Base-by-base conservation (phyloP, 2,329 filamentous ascomycete species). In the Clarireedia monteithiana region DNA sequence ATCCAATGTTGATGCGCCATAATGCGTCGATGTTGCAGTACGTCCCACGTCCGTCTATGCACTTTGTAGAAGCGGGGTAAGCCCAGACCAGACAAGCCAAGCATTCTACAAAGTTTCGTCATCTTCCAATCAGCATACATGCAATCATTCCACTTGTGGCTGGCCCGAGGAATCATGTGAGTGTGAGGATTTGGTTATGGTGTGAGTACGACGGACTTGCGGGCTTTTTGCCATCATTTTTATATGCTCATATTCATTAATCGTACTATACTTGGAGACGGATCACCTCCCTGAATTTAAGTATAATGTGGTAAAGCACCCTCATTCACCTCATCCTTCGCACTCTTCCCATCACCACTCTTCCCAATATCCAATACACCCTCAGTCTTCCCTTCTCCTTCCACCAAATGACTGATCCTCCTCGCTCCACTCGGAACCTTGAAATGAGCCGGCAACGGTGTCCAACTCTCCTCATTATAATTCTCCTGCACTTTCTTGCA, bases 401-500 rank as follows among this genome's bases (percentile, higher is more conserved):
- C 58, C 7, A 60, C 59, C 39, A 63, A 51, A 62, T 68, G 60
- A 61, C 62, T 64, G 5, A 65, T 54, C 54, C 56, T 65, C 55
- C 45, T 61, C 9, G 60, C 60, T 0, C 63, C 65, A 9, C 60
- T 58, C 0, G 62, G 61, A 26, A 66, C 42, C 55, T 62, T 63
- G 36, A 81, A 82, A 65, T 79, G 73, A 27, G 73, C 66, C 67
- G 77, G 75, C 63, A 81, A 64, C 3, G 76, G 75, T 46, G 69
- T 77, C 85, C 85, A 89, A 66, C 82, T 85, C 70, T 88, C 82
- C 20, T 78, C 78, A 69, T 86, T 87, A 64, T 88, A 88, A 59
- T 79, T 78, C 57, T 80, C 75, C 68, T 88, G 85, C 42, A 88
- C 80, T 71, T 88, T 88, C 65, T 77, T 72, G 67, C 84, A 88